phyloP scores from a whole-genome alignment of 2,329 filamentous ascomycete species.

The Monosporascus sp. region DNA sequence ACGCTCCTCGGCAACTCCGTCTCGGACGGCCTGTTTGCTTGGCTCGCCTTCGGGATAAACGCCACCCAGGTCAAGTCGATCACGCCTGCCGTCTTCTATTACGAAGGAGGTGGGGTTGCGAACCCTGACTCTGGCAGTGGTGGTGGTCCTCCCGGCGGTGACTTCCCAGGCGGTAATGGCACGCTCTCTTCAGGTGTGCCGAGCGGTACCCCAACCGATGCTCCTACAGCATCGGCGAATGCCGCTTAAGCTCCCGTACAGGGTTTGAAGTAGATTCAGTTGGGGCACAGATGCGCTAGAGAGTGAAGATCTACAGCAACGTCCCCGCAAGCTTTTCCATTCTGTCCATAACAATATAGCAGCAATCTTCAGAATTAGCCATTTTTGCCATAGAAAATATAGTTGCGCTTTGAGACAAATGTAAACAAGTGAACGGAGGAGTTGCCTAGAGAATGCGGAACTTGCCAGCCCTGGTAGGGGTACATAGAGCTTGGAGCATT shows the following conservation, averaged over 20 bases:
- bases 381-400: no score
- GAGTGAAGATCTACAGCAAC: no score
- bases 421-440: no score
- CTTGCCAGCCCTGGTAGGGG: no score
- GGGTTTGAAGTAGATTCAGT: neutral
- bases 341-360: no score
- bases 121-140: conserved; percentile 13
- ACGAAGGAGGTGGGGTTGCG: conserved; percentile 22
- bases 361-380: no score
- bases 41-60: conserved; percentile 49
- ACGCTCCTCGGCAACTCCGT: conserved; percentile 49
- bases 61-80: conserved; percentile 16
- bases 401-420: no score
- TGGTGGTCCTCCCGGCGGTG: conserved; percentile 4
- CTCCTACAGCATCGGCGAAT: neutral
- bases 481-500: no score
- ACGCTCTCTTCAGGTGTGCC: neutral
- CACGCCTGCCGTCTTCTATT: conserved; percentile 22
- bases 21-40: conserved; percentile 47
- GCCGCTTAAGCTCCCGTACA: neutral
- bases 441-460: no score
- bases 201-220: neutral
- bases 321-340: no score
- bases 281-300: no score
- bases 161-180: neutral